Percentiles rank a stretch among this genome's conserved stretches.
Evolutionary conservation across 345 rosid species (phyloP).

Genomic region (Erysimum cheiranthoides): DNA sequence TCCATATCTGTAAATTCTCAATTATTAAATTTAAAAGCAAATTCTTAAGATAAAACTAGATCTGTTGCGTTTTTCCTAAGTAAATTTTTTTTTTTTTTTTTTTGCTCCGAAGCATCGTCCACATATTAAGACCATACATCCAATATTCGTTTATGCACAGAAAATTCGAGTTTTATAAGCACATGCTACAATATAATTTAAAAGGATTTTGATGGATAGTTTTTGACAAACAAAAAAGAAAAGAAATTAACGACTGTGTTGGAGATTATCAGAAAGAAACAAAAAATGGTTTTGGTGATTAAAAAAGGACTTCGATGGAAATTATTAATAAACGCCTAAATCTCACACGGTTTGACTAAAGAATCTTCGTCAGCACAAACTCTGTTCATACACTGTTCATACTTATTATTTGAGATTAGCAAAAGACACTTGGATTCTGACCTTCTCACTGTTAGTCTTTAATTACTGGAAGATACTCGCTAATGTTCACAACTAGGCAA

Average conservation of each 20-base stretch:
- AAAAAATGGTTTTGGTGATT: no score
- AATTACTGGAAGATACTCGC: neutral
- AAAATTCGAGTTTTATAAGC: neutral
- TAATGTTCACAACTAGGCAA: neutral
- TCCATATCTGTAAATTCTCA: no score
- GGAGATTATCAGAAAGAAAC: no score
- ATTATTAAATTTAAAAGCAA: no score
- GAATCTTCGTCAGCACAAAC: slow-evolving; percentile 12
- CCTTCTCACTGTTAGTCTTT: neutral
- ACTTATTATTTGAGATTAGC: neutral
- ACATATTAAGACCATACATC: slow-evolving; percentile 1
- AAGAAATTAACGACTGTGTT: no score
- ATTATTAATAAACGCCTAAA: no score
- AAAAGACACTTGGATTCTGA: neutral
- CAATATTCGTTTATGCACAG: neutral
- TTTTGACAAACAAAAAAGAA: no score
- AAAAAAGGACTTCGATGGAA: no score
- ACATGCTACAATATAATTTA: neutral
- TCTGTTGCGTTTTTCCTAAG: neutral
- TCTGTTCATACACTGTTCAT: slow-evolving; percentile 23
- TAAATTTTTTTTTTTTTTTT: no score
- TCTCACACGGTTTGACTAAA: neutral
- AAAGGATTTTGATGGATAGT: neutral
- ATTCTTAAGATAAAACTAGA: neutral
- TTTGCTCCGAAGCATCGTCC: neutral